phyloP scores from a whole-genome alignment of 2,329 filamentous ascomycete genomes.

The Aspergillus ochraceus region DNA sequence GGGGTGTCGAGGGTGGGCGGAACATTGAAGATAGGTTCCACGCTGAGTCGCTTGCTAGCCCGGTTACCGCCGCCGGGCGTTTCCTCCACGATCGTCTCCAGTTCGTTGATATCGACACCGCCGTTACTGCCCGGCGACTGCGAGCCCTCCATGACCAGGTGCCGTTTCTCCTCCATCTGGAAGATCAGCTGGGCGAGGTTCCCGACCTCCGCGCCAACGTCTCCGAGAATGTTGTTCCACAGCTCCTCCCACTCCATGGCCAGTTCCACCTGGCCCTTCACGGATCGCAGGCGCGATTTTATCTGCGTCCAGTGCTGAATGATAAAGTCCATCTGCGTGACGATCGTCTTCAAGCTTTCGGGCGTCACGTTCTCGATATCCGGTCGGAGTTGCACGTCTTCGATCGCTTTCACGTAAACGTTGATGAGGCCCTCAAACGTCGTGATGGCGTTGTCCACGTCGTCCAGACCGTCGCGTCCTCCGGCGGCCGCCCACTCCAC shows the following conservation, averaged over 20 bases:
- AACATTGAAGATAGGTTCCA: conserved; percentile 60
- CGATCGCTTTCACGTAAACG: conserved; percentile 91
- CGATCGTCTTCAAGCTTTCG: conserved; percentile 71
- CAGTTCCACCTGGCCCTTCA: conserved; percentile 89
- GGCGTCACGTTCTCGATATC: conserved; percentile 73
- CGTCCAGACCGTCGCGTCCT: conserved; percentile 58
- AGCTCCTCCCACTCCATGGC: conserved; percentile 99
- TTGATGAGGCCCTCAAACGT: conserved; percentile 88
- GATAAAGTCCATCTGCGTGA: conserved; percentile 86
- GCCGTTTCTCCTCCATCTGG: conserved; percentile 95
- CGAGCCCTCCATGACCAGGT: conserved; percentile 67
- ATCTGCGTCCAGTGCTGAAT: conserved; percentile 82
- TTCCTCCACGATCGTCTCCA: conserved; percentile 92
- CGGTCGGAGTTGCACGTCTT: conserved; percentile 75
- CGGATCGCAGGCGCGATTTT: conserved; percentile 70
- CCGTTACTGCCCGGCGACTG: conserved; percentile 47
- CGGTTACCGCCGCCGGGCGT: conserved; percentile 61
- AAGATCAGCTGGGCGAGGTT: conserved; percentile 80
- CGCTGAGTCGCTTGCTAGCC: conserved; percentile 65
- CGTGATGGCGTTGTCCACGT: conserved; percentile 68
- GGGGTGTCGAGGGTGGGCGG: conserved; percentile 43
- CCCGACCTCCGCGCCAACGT: conserved; percentile 87
- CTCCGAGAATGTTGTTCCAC: conserved; percentile 89
- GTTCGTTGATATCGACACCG: conserved; percentile 75
- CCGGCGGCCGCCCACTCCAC: conserved; percentile 94